A percentile compares a stretch with the other conserved stretches of the same genome.
Conservation (phyloP, 257 asterid species). For the Lantana camara region DNA sequence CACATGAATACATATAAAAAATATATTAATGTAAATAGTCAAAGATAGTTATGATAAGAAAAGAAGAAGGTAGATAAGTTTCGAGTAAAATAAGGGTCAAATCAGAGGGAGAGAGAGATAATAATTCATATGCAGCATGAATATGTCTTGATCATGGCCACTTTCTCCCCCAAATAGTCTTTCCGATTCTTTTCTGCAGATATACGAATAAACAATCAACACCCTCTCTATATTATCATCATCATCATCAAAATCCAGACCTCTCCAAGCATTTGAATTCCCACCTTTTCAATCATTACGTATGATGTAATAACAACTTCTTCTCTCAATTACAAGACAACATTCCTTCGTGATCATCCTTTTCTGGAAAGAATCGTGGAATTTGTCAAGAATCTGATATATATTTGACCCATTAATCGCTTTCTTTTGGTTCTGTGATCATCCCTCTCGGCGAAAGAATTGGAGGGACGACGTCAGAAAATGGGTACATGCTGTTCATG, state of each 20-base stretch:
- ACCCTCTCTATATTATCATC: slow-evolving; percentile 14
- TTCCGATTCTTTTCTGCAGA: not conserved
- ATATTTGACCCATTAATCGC: slow-evolving; percentile 20
- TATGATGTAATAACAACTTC: slow-evolving; percentile 11
- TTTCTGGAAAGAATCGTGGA: not conserved
- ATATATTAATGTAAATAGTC: not conserved
- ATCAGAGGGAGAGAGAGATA: slow-evolving; percentile 6
- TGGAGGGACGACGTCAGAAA: slow-evolving; percentile 33
- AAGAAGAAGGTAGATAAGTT: no score
- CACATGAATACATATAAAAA: no score
- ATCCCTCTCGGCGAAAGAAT: no score
- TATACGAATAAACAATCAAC: no score
- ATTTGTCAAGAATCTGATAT: slow-evolving; percentile 8
- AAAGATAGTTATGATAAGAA: not conserved
- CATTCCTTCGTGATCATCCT: slow-evolving; percentile 10
- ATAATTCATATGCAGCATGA: no score
- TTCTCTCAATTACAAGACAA: slow-evolving; percentile 13
- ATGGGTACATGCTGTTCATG: slow-evolving; percentile 95
- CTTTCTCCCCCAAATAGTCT: slow-evolving; percentile 26
- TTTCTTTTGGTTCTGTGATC: slow-evolving; percentile 28
- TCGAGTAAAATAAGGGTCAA: no score
- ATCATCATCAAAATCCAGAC: slow-evolving; percentile 6
- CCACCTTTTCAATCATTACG: slow-evolving; percentile 19
- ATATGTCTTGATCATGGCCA: slow-evolving; percentile 24
- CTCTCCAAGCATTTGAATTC: slow-evolving; percentile 20